phyloP scores from a whole-genome alignment of 1,139 yeast genomes.

The Arxiozyma slooffiae region DNA sequence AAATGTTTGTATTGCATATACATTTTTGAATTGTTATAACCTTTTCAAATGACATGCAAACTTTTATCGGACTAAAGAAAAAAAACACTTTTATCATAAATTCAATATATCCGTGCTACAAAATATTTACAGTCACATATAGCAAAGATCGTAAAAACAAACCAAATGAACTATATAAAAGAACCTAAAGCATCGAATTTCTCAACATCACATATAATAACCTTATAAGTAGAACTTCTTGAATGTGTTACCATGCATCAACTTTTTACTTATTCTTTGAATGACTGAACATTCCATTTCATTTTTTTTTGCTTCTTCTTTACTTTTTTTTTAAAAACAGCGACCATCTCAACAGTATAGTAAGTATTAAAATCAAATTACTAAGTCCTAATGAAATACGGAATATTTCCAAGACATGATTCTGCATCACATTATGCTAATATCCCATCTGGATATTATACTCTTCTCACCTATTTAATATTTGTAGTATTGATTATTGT shows the following conservation, averaged over 20 bases:
- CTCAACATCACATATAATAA: no score
- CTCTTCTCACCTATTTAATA: constrained; percentile 14
- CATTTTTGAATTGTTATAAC: not conserved
- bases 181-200: no score
- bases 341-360: not conserved
- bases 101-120: no score
- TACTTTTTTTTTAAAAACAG: not conserved
- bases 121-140: not conserved
- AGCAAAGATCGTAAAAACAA: not conserved
- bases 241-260: not conserved
- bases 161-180: not conserved
- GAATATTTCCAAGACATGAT: constrained; percentile 11
- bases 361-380: not conserved
- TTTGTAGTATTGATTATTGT: constrained; percentile 16
- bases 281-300: not conserved
- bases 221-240: not conserved
- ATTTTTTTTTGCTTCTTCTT: not conserved
- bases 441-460: constrained; percentile 24
- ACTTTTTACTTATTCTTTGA: not conserved
- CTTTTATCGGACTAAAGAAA: not conserved
- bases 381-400: not conserved
- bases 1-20: no score
- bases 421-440: constrained; percentile 28
- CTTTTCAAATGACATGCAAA: not conserved
- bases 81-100: not conserved